These are phyloP conservation scores for Pyrrhoderma lamaoense DNA, from an alignment of 1,284 basidiomycete species.

Conservation along the genomic window DNA sequence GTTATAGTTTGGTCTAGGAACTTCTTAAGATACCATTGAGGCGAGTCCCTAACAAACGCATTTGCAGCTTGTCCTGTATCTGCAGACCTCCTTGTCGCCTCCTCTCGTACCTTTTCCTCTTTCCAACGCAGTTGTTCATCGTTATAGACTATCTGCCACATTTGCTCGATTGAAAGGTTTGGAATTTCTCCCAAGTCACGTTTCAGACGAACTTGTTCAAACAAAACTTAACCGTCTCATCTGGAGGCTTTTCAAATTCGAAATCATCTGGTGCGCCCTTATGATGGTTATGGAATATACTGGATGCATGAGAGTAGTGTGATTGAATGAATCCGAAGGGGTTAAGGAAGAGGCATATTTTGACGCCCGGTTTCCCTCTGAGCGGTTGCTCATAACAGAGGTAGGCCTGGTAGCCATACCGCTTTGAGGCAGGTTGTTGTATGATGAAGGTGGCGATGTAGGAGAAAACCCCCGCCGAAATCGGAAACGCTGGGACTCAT, in stretches of 20 bases:
- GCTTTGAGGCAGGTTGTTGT: slow-evolving; percentile 22
- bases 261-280: slow-evolving; percentile 53
- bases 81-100: slow-evolving; percentile 50
- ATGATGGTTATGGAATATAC: slow-evolving; percentile 43
- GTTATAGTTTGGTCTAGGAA: slow-evolving; percentile 85
- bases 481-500: slow-evolving; percentile 24
- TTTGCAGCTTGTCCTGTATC: slow-evolving; percentile 45
- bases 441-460: slow-evolving; percentile 26
- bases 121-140: slow-evolving; percentile 79
- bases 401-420: slow-evolving; percentile 39
- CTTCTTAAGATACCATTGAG: slow-evolving; percentile 86
- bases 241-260: slow-evolving; percentile 64
- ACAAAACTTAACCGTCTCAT: slow-evolving; percentile 74
- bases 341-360: slow-evolving; percentile 53
- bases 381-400: slow-evolving; percentile 48
- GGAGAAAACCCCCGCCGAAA: slow-evolving; percentile 29
- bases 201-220: slow-evolving; percentile 65
- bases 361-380: slow-evolving; percentile 53
- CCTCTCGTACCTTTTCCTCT: slow-evolving; percentile 54
- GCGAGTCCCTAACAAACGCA: slow-evolving; percentile 54
- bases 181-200: slow-evolving; percentile 58
- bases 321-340: slow-evolving; percentile 42
- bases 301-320: slow-evolving; percentile 48
- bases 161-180: slow-evolving; percentile 70
- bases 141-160: slow-evolving; percentile 88